Conservation (phyloP, 2,329 filamentous ascomycete species). For the Stromatinia cepivora region DNA sequence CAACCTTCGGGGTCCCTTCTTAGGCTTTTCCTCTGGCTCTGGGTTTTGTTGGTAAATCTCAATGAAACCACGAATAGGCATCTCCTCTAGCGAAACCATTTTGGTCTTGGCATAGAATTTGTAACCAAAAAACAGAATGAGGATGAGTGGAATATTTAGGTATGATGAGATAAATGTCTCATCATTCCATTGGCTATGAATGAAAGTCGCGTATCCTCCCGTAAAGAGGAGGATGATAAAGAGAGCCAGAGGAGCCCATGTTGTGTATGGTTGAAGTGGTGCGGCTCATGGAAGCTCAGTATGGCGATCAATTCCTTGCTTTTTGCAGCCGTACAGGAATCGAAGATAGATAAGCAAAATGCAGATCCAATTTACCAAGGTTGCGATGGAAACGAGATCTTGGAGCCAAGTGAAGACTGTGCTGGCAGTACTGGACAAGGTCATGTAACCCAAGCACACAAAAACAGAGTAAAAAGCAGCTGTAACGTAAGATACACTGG, state of each 20-base stretch:
- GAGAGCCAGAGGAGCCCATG: slow-evolving; percentile 60
- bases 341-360: slow-evolving; percentile 62
- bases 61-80: slow-evolving; percentile 44
- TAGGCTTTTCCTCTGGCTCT: slow-evolving; percentile 40
- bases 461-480: slow-evolving; percentile 56
- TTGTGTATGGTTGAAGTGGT: slow-evolving; percentile 53
- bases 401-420: slow-evolving; percentile 68
- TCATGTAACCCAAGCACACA: slow-evolving; percentile 67
- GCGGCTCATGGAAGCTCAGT: slow-evolving; percentile 55
- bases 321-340: slow-evolving; percentile 53
- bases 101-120: slow-evolving; percentile 54
- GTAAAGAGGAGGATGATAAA: slow-evolving; percentile 67
- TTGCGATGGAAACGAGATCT: slow-evolving; percentile 60
- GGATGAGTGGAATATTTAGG: slow-evolving; percentile 49
- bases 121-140: slow-evolving; percentile 50
- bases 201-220: slow-evolving; percentile 65
- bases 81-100: slow-evolving; percentile 42
- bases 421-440: slow-evolving; percentile 56
- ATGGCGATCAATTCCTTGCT: slow-evolving; percentile 52
- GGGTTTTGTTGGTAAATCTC: slow-evolving; percentile 42
- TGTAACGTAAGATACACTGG: slow-evolving; percentile 57
- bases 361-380: slow-evolving; percentile 62
- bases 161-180: slow-evolving; percentile 62
- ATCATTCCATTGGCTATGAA: slow-evolving; percentile 57
- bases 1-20: slow-evolving; percentile 36